Conservation (phyloP, 129 eudicot genomes). For the Arctium minus region DNA sequence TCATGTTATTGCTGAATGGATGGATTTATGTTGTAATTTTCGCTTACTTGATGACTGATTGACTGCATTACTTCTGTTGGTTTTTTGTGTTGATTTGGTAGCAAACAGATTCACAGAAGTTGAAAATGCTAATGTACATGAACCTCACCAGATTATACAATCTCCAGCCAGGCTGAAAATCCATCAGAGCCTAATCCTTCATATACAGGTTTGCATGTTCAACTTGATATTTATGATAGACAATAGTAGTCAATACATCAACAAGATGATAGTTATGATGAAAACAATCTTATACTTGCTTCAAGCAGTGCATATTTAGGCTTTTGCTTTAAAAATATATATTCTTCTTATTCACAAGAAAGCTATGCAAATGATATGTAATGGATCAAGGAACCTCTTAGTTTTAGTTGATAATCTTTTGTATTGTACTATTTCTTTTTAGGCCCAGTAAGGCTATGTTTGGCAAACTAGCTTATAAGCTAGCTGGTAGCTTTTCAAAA, state of each 20-base stretch:
- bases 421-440: not conserved
- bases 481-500: too few relatives aligned
- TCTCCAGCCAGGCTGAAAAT: conserved; percentile 76
- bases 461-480: too few relatives aligned
- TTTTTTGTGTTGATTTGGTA: not conserved
- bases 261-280: too few relatives aligned
- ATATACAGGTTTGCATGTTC: too few relatives aligned
- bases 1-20: not conserved
- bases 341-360: too few relatives aligned
- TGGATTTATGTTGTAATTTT: not conserved
- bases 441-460: not conserved
- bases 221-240: too few relatives aligned
- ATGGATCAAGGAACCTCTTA: not conserved
- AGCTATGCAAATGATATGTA: too few relatives aligned
- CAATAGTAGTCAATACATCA: too few relatives aligned
- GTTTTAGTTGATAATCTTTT: not conserved
- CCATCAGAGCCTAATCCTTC: too few relatives aligned
- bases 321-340: too few relatives aligned
- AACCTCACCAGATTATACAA: conserved; percentile 74
- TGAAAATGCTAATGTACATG: conserved; percentile 60
- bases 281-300: too few relatives aligned
- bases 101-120: conserved; percentile 3
- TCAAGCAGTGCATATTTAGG: too few relatives aligned
- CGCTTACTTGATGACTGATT: not conserved
- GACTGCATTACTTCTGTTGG: not conserved